Evolutionary conservation across 306 rosid genomes (phyloP).

Genomic region (Biancaea sappan): DNA sequence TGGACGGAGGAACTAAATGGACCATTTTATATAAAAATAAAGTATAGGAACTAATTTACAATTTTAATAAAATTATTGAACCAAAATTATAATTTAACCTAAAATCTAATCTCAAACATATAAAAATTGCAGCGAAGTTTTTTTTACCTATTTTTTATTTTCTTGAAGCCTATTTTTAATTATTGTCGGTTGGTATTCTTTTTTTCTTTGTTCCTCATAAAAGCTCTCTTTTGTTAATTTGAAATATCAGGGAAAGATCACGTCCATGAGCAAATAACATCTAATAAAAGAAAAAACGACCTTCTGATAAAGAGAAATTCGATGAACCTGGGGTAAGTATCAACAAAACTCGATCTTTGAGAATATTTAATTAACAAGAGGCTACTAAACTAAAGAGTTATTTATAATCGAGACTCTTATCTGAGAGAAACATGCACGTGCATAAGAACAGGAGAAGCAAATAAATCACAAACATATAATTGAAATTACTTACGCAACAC

Average conservation of each 20-base stretch:
- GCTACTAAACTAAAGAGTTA: not conserved
- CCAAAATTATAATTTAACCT: too few species aligned
- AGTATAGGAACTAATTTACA: too few species aligned
- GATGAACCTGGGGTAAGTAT: too few species aligned
- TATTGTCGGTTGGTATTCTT: not conserved
- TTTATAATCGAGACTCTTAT: not conserved
- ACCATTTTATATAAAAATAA: too few species aligned
- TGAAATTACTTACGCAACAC: not conserved
- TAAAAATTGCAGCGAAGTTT: too few species aligned
- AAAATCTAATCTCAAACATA: too few species aligned
- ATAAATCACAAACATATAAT: not conserved
- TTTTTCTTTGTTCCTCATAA: not conserved
- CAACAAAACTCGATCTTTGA: not conserved
- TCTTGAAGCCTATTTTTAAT: not conserved
- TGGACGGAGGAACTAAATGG: too few species aligned
- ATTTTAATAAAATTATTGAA: too few species aligned
- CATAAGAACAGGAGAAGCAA: not conserved
- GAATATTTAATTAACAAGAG: not conserved
- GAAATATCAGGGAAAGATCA: too few species aligned
- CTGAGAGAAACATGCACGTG: not conserved
- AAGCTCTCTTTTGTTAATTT: not conserved
- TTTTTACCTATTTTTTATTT: not conserved
- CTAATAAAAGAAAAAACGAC: too few species aligned
- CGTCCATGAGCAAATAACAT: too few species aligned
- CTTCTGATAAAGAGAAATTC: too few species aligned